Base-by-base conservation (phyloP, 768 basidiomycete genomes). In the Saitozyma podzolica region DNA sequence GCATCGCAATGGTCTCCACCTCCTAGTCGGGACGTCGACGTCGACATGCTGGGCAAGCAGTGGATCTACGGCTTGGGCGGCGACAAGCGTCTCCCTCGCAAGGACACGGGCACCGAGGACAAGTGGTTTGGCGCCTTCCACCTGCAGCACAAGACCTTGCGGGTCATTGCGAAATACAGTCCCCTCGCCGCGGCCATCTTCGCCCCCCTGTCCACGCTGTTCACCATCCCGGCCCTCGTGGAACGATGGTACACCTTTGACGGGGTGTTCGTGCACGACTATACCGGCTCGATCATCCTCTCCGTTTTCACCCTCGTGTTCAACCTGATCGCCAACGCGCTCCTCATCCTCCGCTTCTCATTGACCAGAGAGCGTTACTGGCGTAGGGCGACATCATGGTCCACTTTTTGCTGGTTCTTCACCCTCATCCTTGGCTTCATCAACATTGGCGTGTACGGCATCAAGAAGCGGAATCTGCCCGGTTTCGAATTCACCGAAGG, bases 161-260 rank as follows among this genome's bases (percentile, higher is more conserved):
- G 45, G 13, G 45, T 47, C 45, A 13, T 73, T 43, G 65, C 65
- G 20, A 66, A 71, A 40, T 70, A 73, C 50, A 69, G 68, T 57
- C 80, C 79, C 3, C 59, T 81, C 37, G 58, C 79, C 16, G 72
- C 78, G 0, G 78, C 80, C 13, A 68, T 81, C 29, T 54, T 79
- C 6, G 80, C 80, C 7, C 80, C 80, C 3, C 63, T 81, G 8
- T 68, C 75, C 5, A 80, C 78, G n/a, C 63, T 81, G 49, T 54
- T 80, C 11, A 79, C 80, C 54, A 80, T 81, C 29, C 80, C 80
- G 6, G 80, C 79, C 3, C 61, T 81, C 19, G 70, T 74, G 73
- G 65, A 79, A 73, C 71, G 69, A 20, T 79, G 78, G 78, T 77
- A 80, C 59, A 49, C 54, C n/a, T 52, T 48, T 48, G 40, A 77